Evolutionary conservation across 2,329 filamentous ascomycete species (phyloP), one percentile per base, ranked within the genome.

Genomic region (Paraphaeosphaeria sporulosa): DNA sequence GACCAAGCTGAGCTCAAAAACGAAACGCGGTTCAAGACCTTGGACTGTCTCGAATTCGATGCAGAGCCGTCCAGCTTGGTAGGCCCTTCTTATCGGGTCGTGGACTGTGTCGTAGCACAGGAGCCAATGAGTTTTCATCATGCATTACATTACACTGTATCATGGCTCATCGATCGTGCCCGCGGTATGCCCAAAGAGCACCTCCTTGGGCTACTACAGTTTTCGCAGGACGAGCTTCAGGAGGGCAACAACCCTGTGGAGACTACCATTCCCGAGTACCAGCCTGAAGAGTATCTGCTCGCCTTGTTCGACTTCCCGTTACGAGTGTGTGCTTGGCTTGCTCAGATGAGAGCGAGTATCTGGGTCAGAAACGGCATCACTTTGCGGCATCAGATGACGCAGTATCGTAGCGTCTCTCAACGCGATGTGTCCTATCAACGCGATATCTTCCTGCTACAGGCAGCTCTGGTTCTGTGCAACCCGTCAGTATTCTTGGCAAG

Each of bases 321-420:
- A 4, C 87, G 96, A 55, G 94, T 98, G 0, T 97, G 93, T 75
- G 93, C 93, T 21, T 99, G 95, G 95, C 83, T 99, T 34, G 92
- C 95, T 6, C 96, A 99, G 80, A 98, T 99, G 88, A 97, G 96
- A 77, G 93, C 94, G 19, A 92, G 93, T 54, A 96, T 98, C 89
- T 99, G 96, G 95, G 94, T 99, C 64, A 89, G 95, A 58, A 99
- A 99, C 74, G 95, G 95, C 2, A 93, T 99, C 73, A 98, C 94
- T 70, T 85, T 99, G 54, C 89, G 94, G 42, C 95, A 99, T 76
- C 95, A 99, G 78, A 95, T 96, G 75, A 91, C 91, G 55, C 95
- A 94, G 19, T 99, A 99, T 75, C 89, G 93, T 17, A 94, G 93
- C 43, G 93, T 97, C 15, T 88, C 89, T 12, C 92, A 96, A 71